Evolutionary conservation across 2,329 filamentous ascomycete genomes (phyloP), one percentile per base, ranked within the genome.

Genomic region (Basipetospora chlamydospora): DNA sequence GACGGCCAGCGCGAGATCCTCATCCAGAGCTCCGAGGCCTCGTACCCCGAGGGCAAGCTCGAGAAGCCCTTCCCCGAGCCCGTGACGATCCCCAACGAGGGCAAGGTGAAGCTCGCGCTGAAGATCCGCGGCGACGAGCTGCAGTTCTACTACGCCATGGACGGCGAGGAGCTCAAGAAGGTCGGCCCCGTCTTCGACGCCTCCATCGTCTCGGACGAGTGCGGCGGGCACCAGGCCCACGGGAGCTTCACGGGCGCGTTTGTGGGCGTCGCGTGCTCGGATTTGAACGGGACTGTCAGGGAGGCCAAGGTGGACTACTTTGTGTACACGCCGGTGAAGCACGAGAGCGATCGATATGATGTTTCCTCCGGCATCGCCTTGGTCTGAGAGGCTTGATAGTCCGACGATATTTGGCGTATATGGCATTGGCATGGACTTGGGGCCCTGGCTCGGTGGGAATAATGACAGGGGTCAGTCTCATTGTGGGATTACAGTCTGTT

Each of bases 181-280:
- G 57, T 77, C 33, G 73, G 73, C 0, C 67, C 66, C 0, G 63
- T 70, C 2, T 65, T 66, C 30, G 70, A 77, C 44, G 73, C 72
- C 0, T 70, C 67, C 6, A 66, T 77, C 11, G 41, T 77, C 6
- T 70, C 64, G 9, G 73, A 78, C 44, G 73, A 78, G 53, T 77
- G 73, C 39, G 73, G 73, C 8, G 73, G 72, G 0, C 71, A 77
- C 42, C 63, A 67, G 41, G 62, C 57, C 3, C 70, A 77, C 42
- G 73, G 73, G 1, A 77, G 73, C 49, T 78, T 77, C 42, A 77
- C 73, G 0, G 73, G 73, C 0, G 69, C 73, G 0, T 73, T 73
- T 54, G 63, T 72, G 1, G 69, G 69, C 0, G 52, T 73, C 42
- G 68, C 69, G 1, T 66, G 63, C 28, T 72, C 67, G 3, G 69